Evolutionary conservation across 495 filamentous ascomycete genomes (phyloP).

Genomic region (Tuber brumale): DNA sequence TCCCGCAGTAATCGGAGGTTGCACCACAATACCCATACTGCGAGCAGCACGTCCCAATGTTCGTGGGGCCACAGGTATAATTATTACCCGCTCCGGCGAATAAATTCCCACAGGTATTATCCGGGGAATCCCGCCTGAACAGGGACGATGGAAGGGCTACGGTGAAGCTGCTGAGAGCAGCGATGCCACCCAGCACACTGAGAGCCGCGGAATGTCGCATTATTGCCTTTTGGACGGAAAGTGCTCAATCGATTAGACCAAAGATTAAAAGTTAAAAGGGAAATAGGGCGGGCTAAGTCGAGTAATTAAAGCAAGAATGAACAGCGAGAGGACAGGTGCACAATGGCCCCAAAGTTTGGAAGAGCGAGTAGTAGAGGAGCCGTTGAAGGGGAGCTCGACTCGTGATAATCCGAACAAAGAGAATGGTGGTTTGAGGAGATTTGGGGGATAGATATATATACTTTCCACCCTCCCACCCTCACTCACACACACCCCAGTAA

Average conservation of each 20-base stretch:
- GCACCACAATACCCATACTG: constrained; percentile 50
- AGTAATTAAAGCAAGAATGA: background rate
- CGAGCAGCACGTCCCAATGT: constrained; percentile 32
- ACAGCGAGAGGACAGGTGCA: constrained; percentile 29
- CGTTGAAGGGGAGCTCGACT: constrained; percentile 15
- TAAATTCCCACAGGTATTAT: constrained; percentile 44
- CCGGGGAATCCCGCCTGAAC: constrained; percentile 36
- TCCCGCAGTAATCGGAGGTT: constrained; percentile 48
- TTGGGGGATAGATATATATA: constrained; percentile 29
- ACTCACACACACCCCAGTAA: background rate
- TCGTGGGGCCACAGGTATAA: constrained; percentile 30
- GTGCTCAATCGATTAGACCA: constrained; percentile 14
- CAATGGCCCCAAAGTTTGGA: constrained; percentile 25
- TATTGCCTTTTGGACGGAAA: constrained; percentile 1
- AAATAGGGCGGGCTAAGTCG: background rate
- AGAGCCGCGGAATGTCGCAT: constrained; percentile 10
- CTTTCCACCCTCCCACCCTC: background rate
- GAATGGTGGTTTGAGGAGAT: constrained; percentile 2
- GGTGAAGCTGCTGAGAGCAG: constrained; percentile 21
- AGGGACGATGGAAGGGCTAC: constrained; percentile 12
- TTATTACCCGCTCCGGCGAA: constrained; percentile 32
- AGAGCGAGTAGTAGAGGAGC: constrained; percentile 15
- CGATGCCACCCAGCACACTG: constrained; percentile 22
- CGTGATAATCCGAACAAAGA: constrained; percentile 16
- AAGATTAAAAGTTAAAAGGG: constrained; percentile 15